Evolutionary conservation across 1,284 basidiomycete species (phyloP).

Genomic region (Hypsizygus ulmarius): DNA sequence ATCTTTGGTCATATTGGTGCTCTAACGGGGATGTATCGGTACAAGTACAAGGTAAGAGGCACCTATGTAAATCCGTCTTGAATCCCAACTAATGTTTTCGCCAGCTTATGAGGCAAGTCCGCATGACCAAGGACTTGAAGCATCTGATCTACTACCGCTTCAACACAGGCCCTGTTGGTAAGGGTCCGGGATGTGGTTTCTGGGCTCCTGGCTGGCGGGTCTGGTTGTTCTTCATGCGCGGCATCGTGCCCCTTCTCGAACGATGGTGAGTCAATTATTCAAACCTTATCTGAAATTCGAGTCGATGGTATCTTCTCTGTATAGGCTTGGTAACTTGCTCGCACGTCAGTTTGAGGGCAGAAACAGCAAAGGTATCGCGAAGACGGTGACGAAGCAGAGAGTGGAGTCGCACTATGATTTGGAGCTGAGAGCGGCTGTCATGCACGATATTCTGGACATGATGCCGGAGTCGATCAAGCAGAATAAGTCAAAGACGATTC

Average conservation of each 20-base stretch:
- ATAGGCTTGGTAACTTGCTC: slow-evolving; percentile 90
- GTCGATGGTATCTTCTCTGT: slow-evolving; percentile 4
- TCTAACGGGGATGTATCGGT: slow-evolving; percentile 97
- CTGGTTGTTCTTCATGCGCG: slow-evolving; percentile 99
- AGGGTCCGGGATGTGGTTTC: slow-evolving; percentile 98
- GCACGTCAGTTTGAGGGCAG: slow-evolving; percentile 98
- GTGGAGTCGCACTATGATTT: slow-evolving; percentile 99
- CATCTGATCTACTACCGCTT: slow-evolving; percentile 97
- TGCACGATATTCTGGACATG: slow-evolving; percentile 99
- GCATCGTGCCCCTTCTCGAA: slow-evolving; percentile 96
- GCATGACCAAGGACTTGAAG: slow-evolving; percentile 99
- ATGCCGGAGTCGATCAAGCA: slow-evolving; percentile 99
- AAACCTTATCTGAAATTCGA: background rate
- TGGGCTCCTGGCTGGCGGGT: slow-evolving; percentile 99
- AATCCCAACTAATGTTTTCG: slow-evolving; percentile 9
- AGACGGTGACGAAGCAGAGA: slow-evolving; percentile 98
- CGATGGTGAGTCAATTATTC: slow-evolving; percentile 60
- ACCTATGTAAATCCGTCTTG: background rate
- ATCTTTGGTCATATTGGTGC: slow-evolving; percentile 98
- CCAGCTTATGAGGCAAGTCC: slow-evolving; percentile 96
- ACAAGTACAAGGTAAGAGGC: slow-evolving; percentile 89
- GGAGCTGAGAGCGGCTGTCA: slow-evolving; percentile 96
- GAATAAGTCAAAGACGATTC: slow-evolving; percentile 98
- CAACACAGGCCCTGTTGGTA: slow-evolving; percentile 99
- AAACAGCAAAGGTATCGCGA: slow-evolving; percentile 93